Percentiles rank a stretch among this genome's conserved stretches.
Evolutionary conservation across 805 yeast genomes (phyloP).

Genomic region (Scheffersomyces ergatensis): DNA sequence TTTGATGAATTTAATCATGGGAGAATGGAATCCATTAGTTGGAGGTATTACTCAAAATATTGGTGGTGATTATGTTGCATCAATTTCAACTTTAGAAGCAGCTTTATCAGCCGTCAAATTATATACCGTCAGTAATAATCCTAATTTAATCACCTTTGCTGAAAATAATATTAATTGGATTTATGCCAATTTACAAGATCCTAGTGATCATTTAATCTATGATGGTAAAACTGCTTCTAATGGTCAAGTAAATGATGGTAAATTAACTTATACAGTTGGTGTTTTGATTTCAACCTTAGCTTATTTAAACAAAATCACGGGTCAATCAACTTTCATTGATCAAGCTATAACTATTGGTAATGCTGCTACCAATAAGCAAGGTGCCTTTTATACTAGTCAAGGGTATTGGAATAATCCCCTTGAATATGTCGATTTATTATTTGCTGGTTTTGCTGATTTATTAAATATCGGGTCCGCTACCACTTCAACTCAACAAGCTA

Average conservation of each 20-base stretch:
- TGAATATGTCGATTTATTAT: slow-evolving; percentile 20
- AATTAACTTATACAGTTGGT: slow-evolving; percentile 22
- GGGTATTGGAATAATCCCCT: slow-evolving; percentile 23
- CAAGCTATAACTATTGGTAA: slow-evolving; percentile 15
- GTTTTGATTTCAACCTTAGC: slow-evolving; percentile 20
- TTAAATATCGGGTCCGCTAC: neutral
- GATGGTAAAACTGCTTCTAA: slow-evolving; percentile 18
- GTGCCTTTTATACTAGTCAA: slow-evolving; percentile 16
- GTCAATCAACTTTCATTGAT: slow-evolving; percentile 10
- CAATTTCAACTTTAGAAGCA: slow-evolving; percentile 27
- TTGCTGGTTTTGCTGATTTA: slow-evolving; percentile 19
- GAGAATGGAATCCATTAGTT: slow-evolving; percentile 14
- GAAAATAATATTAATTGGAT: slow-evolving; percentile 16
- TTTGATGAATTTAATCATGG: slow-evolving; percentile 12
- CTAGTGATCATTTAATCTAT: slow-evolving; percentile 18
- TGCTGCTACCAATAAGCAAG: slow-evolving; percentile 13
- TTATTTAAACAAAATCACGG: slow-evolving; percentile 12
- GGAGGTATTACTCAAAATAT: slow-evolving; percentile 26
- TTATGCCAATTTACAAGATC: slow-evolving; percentile 12
- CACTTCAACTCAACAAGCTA: neutral
- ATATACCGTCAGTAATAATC: slow-evolving; percentile 13
- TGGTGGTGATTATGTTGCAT: slow-evolving; percentile 19
- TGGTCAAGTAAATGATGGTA: slow-evolving; percentile 17
- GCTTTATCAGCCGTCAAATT: slow-evolving; percentile 24
- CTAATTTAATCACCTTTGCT: slow-evolving; percentile 12